Conservation (phyloP, 2,329 filamentous ascomycete species). For the Neofusicoccum sp. region DNA sequence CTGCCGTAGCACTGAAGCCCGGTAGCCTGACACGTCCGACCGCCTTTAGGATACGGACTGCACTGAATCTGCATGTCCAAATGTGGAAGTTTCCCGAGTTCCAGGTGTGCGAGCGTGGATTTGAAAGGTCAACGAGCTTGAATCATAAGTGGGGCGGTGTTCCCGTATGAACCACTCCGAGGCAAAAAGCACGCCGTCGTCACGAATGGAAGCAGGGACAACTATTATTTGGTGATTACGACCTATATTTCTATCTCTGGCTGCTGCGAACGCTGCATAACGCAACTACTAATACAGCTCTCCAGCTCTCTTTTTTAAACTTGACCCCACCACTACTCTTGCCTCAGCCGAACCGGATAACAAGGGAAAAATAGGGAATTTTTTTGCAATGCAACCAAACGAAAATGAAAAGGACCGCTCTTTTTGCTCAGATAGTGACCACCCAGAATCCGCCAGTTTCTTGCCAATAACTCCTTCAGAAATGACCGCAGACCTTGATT, state of each 20-base stretch:
- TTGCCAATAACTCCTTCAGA: slow-evolving; percentile 11
- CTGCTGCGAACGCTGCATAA: slow-evolving; percentile 10
- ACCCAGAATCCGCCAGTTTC: slow-evolving; percentile 8
- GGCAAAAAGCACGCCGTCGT: not conserved
- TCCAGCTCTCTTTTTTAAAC: not conserved
- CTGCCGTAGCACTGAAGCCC: too few species aligned
- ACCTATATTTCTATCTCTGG: slow-evolving; percentile 9
- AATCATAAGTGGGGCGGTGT: too few species aligned
- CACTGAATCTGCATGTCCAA: too few species aligned
- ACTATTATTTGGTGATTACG: slow-evolving; percentile 4
- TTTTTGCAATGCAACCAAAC: slow-evolving; percentile 4
- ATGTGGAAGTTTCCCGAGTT: too few species aligned
- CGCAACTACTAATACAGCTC: slow-evolving; percentile 13
- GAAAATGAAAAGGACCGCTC: slow-evolving; percentile 8
- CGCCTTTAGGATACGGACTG: too few species aligned
- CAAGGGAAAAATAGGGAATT: not conserved
- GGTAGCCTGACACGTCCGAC: too few species aligned
- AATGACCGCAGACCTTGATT: slow-evolving; percentile 12
- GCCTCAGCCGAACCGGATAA: not conserved
- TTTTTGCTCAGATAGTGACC: slow-evolving; percentile 11
- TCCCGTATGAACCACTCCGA: too few species aligned
- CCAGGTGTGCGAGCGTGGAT: too few species aligned
- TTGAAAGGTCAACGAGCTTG: too few species aligned
- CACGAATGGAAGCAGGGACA: not conserved
- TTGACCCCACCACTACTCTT: not conserved